These are phyloP conservation scores for Krasilnikovozyma curviuscula DNA, from an alignment of 768 basidiomycete species.

Conservation along the genomic window DNA sequence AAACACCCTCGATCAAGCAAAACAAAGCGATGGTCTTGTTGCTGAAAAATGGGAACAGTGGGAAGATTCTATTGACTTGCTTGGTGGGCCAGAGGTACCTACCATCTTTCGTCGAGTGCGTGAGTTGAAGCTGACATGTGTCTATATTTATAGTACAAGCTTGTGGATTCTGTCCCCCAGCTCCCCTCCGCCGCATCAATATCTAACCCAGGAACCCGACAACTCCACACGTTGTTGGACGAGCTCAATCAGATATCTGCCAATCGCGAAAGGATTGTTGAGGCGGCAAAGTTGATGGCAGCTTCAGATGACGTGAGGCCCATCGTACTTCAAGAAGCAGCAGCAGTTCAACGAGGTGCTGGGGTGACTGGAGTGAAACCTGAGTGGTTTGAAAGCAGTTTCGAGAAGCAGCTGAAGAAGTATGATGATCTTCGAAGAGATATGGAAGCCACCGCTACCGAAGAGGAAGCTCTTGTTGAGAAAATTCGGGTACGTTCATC, in stretches of 20 bases:
- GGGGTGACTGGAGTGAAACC: slow-evolving; percentile 43
- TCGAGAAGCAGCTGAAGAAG: slow-evolving; percentile 58
- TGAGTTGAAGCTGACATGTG: too few relatives aligned
- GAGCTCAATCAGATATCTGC: slow-evolving; percentile 52
- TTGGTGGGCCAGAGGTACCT: slow-evolving; percentile 47
- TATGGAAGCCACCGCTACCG: slow-evolving; percentile 39
- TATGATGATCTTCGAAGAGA: slow-evolving; percentile 46
- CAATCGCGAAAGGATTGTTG: slow-evolving; percentile 41
- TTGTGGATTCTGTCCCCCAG: slow-evolving; percentile 32
- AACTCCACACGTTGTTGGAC: slow-evolving; percentile 54
- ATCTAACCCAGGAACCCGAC: slow-evolving; percentile 33
- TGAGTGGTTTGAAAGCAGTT: slow-evolving; percentile 69
- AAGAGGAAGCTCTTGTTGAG: slow-evolving; percentile 46
- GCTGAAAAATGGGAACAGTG: slow-evolving; percentile 74
- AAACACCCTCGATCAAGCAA: slow-evolving; percentile 49
- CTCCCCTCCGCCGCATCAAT: slow-evolving; percentile 16
- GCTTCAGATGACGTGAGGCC: slow-evolving; percentile 54
- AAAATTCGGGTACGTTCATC: slow-evolving; percentile 42
- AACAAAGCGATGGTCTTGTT: slow-evolving; percentile 55
- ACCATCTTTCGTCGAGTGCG: background rate
- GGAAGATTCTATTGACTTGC: slow-evolving; percentile 48
- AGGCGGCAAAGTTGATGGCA: slow-evolving; percentile 42
- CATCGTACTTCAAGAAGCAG: slow-evolving; percentile 46
- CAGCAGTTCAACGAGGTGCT: slow-evolving; percentile 39
- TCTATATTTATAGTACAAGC: slow-evolving; percentile 20